Conservation (phyloP, 2,329 filamentous ascomycete species). For the Claviceps digitariae region DNA sequence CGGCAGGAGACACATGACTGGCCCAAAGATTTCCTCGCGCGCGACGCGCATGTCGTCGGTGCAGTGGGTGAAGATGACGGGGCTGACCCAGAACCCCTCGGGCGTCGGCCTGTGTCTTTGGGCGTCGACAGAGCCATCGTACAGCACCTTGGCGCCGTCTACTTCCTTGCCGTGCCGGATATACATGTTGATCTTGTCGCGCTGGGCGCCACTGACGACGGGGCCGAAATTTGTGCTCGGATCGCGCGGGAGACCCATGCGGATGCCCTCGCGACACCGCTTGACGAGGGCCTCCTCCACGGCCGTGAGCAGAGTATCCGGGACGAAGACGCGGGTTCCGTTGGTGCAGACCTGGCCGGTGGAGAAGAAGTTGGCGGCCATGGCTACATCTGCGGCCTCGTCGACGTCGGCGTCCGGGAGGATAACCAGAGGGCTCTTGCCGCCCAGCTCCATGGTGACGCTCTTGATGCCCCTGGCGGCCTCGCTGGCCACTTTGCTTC, state of each 20-base stretch:
- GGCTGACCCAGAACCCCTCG: constrained; percentile 70
- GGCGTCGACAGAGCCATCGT: constrained; percentile 50
- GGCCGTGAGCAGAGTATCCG: constrained; percentile 43
- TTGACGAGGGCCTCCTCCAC: constrained; percentile 55
- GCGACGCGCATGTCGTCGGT: constrained; percentile 69
- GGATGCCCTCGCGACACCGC: constrained; percentile 48
- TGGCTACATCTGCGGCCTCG: constrained; percentile 73
- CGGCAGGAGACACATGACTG: constrained; percentile 68
- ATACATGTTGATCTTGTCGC: constrained; percentile 65
- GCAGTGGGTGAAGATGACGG: constrained; percentile 79
- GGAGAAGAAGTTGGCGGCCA: constrained; percentile 91
- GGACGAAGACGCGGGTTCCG: constrained; percentile 78
- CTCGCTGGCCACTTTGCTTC: constrained; percentile 63
- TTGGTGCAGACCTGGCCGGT: constrained; percentile 90
- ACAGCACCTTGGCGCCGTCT: constrained; percentile 62
- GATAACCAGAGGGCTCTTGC: constrained; percentile 70
- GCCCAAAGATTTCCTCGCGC: constrained; percentile 77
- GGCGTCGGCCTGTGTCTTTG: constrained; percentile 35
- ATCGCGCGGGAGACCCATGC: constrained; percentile 61
- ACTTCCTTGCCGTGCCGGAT: constrained; percentile 60
- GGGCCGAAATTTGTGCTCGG: constrained; percentile 70
- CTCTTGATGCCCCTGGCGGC: constrained; percentile 76
- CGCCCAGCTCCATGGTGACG: constrained; percentile 83
- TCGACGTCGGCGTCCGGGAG: constrained; percentile 68
- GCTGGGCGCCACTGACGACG: constrained; percentile 60